These are phyloP conservation scores for Lentinula boryana DNA, from an alignment of 768 basidiomycete genomes.

Conservation along the genomic window DNA sequence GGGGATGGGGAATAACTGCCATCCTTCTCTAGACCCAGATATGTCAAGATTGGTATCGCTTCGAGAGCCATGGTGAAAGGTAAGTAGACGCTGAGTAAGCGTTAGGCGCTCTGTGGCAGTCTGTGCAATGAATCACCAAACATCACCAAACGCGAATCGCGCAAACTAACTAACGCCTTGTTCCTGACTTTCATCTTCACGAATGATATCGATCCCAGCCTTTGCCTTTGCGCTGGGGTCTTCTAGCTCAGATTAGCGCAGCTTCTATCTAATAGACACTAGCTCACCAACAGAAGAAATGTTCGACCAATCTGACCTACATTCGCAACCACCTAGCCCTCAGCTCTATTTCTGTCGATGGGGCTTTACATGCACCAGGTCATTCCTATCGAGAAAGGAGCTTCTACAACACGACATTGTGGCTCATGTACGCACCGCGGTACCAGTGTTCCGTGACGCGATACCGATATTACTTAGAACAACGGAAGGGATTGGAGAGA, in stretches of 20 bases:
- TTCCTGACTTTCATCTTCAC: not conserved
- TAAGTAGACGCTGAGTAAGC: conserved; percentile 1
- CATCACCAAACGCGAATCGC: conserved; percentile 1
- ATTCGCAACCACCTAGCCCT: not conserved
- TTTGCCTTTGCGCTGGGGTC: not conserved
- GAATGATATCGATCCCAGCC: not conserved
- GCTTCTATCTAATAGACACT: not conserved
- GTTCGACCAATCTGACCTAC: not conserved
- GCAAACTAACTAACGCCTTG: not conserved
- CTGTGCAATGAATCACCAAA: not conserved
- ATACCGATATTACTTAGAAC: conserved; percentile 34
- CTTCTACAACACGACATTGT: conserved; percentile 40
- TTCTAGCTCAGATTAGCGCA: not conserved
- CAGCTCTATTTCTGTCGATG: conserved; percentile 36
- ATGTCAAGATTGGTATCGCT: conserved; percentile 28
- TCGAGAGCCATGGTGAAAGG: conserved; percentile 19
- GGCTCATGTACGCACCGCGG: conserved; percentile 38
- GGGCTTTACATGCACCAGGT: conserved; percentile 42
- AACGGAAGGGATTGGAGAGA: conserved; percentile 40
- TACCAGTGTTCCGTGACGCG: conserved; percentile 39
- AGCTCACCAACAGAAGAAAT: not conserved
- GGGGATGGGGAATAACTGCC: conserved; percentile 53
- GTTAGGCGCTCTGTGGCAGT: not conserved
- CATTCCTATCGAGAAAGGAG: conserved; percentile 29
- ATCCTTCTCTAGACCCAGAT: conserved; percentile 52